Conservation (phyloP, 179 eudicot genomes). For the Nepenthes alata region DNA sequence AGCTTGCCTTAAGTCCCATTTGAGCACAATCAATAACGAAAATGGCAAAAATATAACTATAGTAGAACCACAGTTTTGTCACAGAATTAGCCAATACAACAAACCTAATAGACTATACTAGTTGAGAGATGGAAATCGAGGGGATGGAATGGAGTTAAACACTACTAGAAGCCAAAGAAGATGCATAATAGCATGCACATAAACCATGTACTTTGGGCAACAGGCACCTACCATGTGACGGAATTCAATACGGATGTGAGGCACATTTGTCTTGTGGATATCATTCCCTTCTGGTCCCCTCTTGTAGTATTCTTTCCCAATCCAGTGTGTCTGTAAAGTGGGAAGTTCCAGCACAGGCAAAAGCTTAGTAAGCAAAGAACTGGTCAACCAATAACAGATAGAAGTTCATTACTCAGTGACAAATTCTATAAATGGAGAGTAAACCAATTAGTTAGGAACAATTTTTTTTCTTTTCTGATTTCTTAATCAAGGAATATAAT, state of each 20-base stretch:
- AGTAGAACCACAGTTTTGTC: too few relatives aligned
- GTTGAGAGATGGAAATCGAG: too few relatives aligned
- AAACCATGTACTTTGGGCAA: not conserved
- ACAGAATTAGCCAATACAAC: too few relatives aligned
- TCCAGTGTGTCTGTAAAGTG: conserved; percentile 74
- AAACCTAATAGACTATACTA: too few relatives aligned
- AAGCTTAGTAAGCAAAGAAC: not conserved
- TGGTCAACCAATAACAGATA: conserved; percentile 1
- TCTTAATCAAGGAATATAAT: too few relatives aligned
- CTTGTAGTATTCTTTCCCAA: conserved; percentile 77
- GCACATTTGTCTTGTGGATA: conserved; percentile 95
- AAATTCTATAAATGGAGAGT: not conserved
- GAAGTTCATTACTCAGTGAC: not conserved
- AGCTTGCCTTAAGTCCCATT: too few relatives aligned
- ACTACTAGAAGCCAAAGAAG: too few relatives aligned
- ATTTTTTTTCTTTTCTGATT: not conserved
- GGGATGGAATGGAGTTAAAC: too few relatives aligned
- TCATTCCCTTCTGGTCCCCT: conserved; percentile 93
- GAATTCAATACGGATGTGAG: conserved; percentile 90
- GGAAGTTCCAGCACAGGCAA: not conserved
- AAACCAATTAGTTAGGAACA: not conserved
- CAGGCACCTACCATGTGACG: conserved; percentile 73
- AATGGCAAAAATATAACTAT: too few relatives aligned
- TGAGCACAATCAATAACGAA: too few relatives aligned
- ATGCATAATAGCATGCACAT: too few relatives aligned